Evolutionary conservation across 1,284 basidiomycete genomes (phyloP).

Genomic region (Phellopilus nigrolimitatus): DNA sequence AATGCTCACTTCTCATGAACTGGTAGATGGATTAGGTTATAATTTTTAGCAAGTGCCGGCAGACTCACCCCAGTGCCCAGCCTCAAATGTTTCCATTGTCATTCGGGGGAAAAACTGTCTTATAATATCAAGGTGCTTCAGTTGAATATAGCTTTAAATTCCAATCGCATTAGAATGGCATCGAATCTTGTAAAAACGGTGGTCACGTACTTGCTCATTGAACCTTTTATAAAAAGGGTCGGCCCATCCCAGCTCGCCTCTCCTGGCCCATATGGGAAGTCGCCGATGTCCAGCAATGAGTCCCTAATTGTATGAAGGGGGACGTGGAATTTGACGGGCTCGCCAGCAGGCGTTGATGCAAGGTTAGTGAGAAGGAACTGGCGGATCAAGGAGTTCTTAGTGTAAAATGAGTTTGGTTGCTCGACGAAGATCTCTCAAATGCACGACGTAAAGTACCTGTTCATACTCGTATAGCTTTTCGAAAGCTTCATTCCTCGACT

Average conservation of each 20-base stretch:
- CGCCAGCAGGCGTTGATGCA: conserved; percentile 31
- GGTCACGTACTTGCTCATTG: conserved; percentile 59
- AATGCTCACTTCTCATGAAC: conserved; percentile 52
- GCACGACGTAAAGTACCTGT: conserved; percentile 34
- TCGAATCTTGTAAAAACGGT: background rate
- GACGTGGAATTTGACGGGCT: conserved; percentile 58
- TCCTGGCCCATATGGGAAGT: conserved; percentile 65
- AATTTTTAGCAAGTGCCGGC: background rate
- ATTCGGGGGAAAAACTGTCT: conserved; percentile 66
- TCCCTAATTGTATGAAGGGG: conserved; percentile 64
- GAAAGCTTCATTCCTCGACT: conserved; percentile 60
- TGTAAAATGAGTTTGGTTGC: conserved; percentile 13
- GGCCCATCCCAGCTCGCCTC: conserved; percentile 56
- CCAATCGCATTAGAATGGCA: background rate
- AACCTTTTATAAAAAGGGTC: conserved; percentile 76
- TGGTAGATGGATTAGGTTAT: conserved; percentile 24
- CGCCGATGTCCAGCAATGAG: conserved; percentile 63
- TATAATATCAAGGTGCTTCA: conserved; percentile 53
- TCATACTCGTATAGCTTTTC: conserved; percentile 60
- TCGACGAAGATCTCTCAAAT: background rate
- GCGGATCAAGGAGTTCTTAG: conserved; percentile 62
- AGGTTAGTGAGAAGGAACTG: conserved; percentile 86
- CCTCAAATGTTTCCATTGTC: conserved; percentile 47
- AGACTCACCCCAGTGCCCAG: conserved; percentile 65
- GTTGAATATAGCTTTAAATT: conserved; percentile 61